Conservation (phyloP, 139 green algal genomes). For the Picochlorum sp. region DNA sequence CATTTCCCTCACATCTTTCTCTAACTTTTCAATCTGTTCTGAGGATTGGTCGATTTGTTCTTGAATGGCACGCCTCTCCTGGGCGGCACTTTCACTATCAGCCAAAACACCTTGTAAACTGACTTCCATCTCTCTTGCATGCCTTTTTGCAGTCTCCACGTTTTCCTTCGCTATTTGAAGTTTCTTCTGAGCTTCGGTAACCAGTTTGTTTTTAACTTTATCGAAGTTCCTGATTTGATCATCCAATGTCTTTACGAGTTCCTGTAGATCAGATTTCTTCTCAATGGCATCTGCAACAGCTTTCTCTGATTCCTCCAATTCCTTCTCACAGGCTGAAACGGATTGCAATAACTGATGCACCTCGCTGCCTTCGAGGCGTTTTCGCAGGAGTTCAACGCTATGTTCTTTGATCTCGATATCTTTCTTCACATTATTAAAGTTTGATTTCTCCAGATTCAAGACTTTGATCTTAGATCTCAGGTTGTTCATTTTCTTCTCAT, state of each 20-base stretch:
- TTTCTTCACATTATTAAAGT: conserved; percentile 54
- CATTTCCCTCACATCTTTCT: conserved; percentile 31
- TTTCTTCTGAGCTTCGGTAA: conserved; percentile 64
- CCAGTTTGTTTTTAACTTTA: conserved; percentile 54
- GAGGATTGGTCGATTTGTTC: conserved; percentile 46
- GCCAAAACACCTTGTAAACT: conserved; percentile 29
- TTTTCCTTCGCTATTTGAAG: conserved; percentile 60
- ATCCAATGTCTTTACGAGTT: conserved; percentile 60
- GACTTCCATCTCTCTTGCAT: conserved; percentile 27
- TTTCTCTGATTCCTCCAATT: conserved; percentile 40
- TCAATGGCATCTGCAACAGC: conserved; percentile 39
- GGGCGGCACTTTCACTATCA: conserved; percentile 50
- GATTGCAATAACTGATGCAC: conserved; percentile 52
- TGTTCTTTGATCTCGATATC: conserved; percentile 69
- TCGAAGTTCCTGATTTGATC: conserved; percentile 69
- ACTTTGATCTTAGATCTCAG: conserved; percentile 32
- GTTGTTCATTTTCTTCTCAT: conserved; percentile 21
- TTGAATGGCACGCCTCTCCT: conserved; percentile 43
- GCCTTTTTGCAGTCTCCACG: conserved; percentile 47
- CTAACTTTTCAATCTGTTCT: conserved; percentile 28
- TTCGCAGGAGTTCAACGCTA: conserved; percentile 56
- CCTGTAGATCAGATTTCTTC: conserved; percentile 51
- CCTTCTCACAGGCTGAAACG: conserved; percentile 41
- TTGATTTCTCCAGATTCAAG: conserved; percentile 29
- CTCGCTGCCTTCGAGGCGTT: conserved; percentile 56